phyloP scores from a whole-genome alignment of 2,329 filamentous ascomycete species.

The Kalaharituber pfeilii region DNA sequence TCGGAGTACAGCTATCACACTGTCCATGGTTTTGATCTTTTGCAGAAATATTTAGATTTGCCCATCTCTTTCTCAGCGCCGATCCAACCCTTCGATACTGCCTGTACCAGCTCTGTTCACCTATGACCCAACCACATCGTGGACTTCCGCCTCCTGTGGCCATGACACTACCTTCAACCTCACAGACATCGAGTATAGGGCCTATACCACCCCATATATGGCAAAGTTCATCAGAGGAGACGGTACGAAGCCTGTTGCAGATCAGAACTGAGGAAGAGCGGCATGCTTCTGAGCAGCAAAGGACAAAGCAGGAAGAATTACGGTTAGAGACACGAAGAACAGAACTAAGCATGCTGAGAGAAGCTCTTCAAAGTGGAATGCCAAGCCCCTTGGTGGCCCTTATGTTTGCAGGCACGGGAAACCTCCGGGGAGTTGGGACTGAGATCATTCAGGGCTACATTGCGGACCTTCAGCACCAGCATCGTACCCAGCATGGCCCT shows the following conservation, averaged over 20 bases:
- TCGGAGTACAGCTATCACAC: slow-evolving; percentile 9
- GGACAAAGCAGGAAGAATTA: slow-evolving; percentile 34
- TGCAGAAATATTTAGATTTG: slow-evolving; percentile 16
- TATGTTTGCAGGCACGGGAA: slow-evolving; percentile 36
- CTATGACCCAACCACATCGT: slow-evolving; percentile 36
- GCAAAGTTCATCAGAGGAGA: slow-evolving; percentile 36
- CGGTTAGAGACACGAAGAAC: slow-evolving; percentile 36
- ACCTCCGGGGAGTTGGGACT: slow-evolving; percentile 32
- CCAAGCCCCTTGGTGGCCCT: slow-evolving; percentile 37
- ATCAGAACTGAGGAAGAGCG: slow-evolving; percentile 37
- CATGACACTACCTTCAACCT: slow-evolving; percentile 31
- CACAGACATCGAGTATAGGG: slow-evolving; percentile 13
- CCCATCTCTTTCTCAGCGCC: slow-evolving; percentile 1
- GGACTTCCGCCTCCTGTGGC: slow-evolving; percentile 37
- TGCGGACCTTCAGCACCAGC: slow-evolving; percentile 28
- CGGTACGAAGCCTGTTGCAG: slow-evolving; percentile 35
- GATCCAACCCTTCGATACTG: not conserved
- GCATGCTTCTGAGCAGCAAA: slow-evolving; percentile 37
- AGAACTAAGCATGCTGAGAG: slow-evolving; percentile 36
- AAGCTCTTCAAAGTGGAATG: slow-evolving; percentile 35
- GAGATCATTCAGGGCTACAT: slow-evolving; percentile 37
- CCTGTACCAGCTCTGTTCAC: not conserved
- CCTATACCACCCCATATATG: slow-evolving; percentile 27
- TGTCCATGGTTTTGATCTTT: slow-evolving; percentile 11
- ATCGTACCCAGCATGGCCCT: slow-evolving; percentile 21